Evolutionary conservation across 2,329 filamentous ascomycete genomes (phyloP).

Genomic region (Endocalyx cinctus): DNA sequence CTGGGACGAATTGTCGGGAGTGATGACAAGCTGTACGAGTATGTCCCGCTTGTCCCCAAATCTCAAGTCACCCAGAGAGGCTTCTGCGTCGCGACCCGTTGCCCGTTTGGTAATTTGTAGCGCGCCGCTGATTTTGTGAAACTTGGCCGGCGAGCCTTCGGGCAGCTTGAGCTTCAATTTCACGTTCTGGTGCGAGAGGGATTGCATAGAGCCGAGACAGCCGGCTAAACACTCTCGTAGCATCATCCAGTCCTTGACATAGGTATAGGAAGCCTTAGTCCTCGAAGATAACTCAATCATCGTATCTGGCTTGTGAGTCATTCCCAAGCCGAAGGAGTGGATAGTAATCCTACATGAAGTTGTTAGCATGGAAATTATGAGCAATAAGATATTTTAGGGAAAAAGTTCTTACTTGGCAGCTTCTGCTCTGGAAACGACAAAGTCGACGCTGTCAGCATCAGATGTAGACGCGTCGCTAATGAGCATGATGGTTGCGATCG

Average conservation of each 20-base stretch:
- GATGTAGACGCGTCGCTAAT: conserved; percentile 97
- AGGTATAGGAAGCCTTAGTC: conserved; percentile 95
- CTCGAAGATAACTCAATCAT: conserved; percentile 96
- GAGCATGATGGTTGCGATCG: conserved; percentile 88
- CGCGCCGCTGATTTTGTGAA: conserved; percentile 96
- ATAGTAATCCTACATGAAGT: conserved; percentile 71
- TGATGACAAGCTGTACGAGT: conserved; percentile 83
- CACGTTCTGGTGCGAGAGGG: conserved; percentile 95
- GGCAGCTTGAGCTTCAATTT: conserved; percentile 91
- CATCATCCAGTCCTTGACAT: conserved; percentile 99
- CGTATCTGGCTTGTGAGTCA: conserved; percentile 97
- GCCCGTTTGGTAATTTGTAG: conserved; percentile 95
- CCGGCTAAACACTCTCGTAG: conserved; percentile 91
- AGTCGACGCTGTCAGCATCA: conserved; percentile 92
- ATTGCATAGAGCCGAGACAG: conserved; percentile 86
- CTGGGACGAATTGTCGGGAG: conserved; percentile 75
- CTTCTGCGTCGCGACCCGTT: conserved; percentile 90
- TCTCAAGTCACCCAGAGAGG: conserved; percentile 81
- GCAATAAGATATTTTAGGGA: not conserved
- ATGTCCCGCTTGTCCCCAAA: conserved; percentile 96
- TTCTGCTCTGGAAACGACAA: conserved; percentile 93
- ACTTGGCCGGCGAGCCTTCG: conserved; percentile 95
- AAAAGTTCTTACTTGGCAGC: conserved; percentile 76
- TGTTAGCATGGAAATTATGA: conserved; percentile 21
- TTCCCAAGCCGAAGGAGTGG: conserved; percentile 90